Base-by-base conservation (phyloP, 192 early-diverging fungal species). In the Rhizophagus sp. region DNA sequence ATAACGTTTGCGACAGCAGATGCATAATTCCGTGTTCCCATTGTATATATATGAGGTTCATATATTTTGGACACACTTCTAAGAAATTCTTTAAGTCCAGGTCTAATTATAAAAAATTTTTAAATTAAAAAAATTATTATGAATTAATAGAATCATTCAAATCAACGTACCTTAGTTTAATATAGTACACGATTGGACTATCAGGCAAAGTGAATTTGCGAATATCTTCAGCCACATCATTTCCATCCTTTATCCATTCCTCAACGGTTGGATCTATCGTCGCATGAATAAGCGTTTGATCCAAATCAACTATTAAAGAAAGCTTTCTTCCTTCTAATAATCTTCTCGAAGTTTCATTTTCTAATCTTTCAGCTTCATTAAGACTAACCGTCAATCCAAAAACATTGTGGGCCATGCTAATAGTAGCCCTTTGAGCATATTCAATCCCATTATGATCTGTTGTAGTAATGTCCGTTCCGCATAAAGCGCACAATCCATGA, bases 21-120 rank as follows among this genome's bases (percentile, higher is more conserved):
- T 39, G 98, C 98, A 84, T 99, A 99, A 24, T 91, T 88, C 13
- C 97, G 89, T 1, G 96, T 95, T 39, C 98, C 98, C 97, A 98
- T 97, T 2, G 98, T 99, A 83, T 99, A 99, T 72, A 99, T 97
- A 83, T 99, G 98, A 82, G 99, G 86, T 85, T 99, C 98, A 81
- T 95, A 99, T 9, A 92, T 39, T 73, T 90, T 72, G 2, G 88
- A 83, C 9, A 96, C 81, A 64, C 87, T 81, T 66, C 88, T 83
- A 34, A 99, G 83, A 81, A 99, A 98, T 39, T 92, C 89, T 33
- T 85, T 87, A 17, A 97, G 88, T 3, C 92, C 91, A 1, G 97
- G 97, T 41, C 97, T 91, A 79, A 10, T 57, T 30, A 19, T 47
- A 22, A 70, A n/a, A 72, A 49, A 34, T 47, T 47, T 47, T 47